Conservation (phyloP, 768 basidiomycete genomes). For the Lepiota subincarnata region DNA sequence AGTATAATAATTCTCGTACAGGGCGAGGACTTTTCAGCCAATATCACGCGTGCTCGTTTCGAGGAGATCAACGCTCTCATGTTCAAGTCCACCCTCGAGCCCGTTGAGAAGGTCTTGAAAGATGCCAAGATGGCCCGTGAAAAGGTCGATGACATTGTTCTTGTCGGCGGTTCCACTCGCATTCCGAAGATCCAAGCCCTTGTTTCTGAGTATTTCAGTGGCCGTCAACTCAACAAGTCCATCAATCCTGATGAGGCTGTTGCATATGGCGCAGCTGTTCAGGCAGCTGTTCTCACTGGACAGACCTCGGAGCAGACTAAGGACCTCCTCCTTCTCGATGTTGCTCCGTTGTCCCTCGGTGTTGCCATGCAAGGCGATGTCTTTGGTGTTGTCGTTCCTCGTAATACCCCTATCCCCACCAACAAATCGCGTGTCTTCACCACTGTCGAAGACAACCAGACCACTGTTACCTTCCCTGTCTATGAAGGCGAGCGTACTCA, state of each 20-base stretch:
- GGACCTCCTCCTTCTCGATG: conserved; percentile 97
- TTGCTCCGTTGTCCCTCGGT: conserved; percentile 97
- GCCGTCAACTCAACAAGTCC: conserved; percentile 98
- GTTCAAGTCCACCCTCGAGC: conserved; percentile 98
- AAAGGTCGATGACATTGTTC: conserved; percentile 98
- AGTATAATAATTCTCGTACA: conserved; percentile 22
- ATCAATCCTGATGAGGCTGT: conserved; percentile 99
- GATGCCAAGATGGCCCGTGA: conserved; percentile 97
- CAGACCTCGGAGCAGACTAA: conserved; percentile 99
- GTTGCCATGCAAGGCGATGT: conserved; percentile 99
- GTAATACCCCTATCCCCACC: conserved; percentile 99
- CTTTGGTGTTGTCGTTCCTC: conserved; percentile 98
- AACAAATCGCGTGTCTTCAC: conserved; percentile 99
- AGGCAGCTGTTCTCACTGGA: conserved; percentile 97
- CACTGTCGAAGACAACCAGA: conserved; percentile 99
- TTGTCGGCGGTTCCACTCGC: conserved; percentile 99
- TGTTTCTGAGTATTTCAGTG: conserved; percentile 98
- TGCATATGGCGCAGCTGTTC: conserved; percentile 99
- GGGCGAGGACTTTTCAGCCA: conserved; percentile 98
- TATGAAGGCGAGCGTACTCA: conserved; percentile 99
- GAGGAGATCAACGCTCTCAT: conserved; percentile 96
- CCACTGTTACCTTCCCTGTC: conserved; percentile 99
- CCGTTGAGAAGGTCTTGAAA: conserved; percentile 98
- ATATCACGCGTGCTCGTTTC: conserved; percentile 99
- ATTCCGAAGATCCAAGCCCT: conserved; percentile 99